Base-by-base conservation (phyloP, 179 eudicot species). In the Beta macrorhiza region DNA sequence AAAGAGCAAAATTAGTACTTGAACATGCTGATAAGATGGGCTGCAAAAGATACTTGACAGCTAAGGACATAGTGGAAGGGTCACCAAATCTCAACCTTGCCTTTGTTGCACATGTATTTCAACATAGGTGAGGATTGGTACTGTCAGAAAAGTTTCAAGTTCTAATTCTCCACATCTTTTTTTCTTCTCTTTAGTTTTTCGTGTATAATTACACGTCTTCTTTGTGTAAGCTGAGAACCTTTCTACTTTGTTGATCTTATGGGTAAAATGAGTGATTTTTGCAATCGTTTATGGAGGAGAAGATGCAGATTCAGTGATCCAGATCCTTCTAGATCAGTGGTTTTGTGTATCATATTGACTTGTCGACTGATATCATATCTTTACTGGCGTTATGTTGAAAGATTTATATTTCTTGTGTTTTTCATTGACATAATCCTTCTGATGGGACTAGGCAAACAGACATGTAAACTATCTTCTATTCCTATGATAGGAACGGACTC, bases 1-100 rank as follows among this genome's bases (percentile, higher is more conserved):
- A 88, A 85, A 90, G 94, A 89, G 99, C 99, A 55, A 96, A 91
- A 72, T 87, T 96, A 84, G 91, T 96, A 55, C 97, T 96, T 84
- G 98, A 96, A 83, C 99, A 96, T 86, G 98, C 99, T 61, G 99
- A 94, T 84, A 96, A 86, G 86, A 96, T 96, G 99, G 99, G 99
- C 19, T 96, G 99, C 87, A 96, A 94, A 85, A 90, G 99, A 91
- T 96, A 96, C 87, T 87, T 96, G 85, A 96, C 98, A 74, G 94
- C 99, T 65, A 94, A 90, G 85, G 99, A 96, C 86, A 96, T 96
- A 81, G 97, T 94, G 52, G 99, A 96, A 85, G 99, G 99, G 72
- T 96, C 97, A 78, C 98, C 98, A 75, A 96, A 94, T 85, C 93
- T 96, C 79, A 96, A 96, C 81, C 98, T 96, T 86, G 98, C 98